phyloP scores from a whole-genome alignment of 306 rosid species.

The Dryas drummondii region DNA sequence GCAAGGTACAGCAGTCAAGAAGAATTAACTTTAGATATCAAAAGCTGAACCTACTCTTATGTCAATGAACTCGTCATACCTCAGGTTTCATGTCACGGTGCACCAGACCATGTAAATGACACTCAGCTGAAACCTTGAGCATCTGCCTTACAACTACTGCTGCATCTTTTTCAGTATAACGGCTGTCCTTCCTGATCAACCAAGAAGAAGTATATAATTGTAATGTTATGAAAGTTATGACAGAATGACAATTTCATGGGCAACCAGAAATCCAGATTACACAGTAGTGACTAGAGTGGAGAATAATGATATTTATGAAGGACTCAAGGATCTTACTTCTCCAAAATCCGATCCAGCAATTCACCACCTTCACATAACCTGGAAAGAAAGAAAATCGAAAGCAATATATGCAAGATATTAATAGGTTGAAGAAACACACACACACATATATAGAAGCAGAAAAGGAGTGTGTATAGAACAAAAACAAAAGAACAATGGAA shows the following conservation, averaged over 20 bases:
- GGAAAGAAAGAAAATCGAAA: constrained; percentile 17
- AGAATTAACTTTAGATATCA: constrained; percentile 18
- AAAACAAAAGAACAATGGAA: constrained; percentile 24
- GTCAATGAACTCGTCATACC: constrained; percentile 42
- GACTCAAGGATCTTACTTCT: constrained; percentile 65
- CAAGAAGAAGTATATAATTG: constrained; percentile 26
- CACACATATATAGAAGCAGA: neutral
- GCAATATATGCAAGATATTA: constrained; percentile 1
- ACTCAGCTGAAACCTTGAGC: constrained; percentile 98
- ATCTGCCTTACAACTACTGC: constrained; percentile 96
- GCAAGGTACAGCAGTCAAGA: constrained; percentile 25
- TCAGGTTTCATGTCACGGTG: constrained; percentile 99
- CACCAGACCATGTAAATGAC: constrained; percentile 98
- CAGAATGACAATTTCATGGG: constrained; percentile 10
- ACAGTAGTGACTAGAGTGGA: constrained; percentile 13
- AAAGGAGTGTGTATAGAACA: constrained; percentile 12
- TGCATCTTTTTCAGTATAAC: constrained; percentile 92
- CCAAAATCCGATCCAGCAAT: constrained; percentile 88
- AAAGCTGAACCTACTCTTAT: constrained; percentile 7
- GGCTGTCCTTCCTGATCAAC: constrained; percentile 88
- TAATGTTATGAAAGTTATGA: constrained; percentile 17
- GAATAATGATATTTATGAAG: constrained; percentile 10
- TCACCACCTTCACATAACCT: constrained; percentile 99
- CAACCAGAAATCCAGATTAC: constrained; percentile 11
- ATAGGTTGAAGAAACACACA: constrained; percentile 7